Base-by-base conservation (phyloP, 805 yeast species). In the Metschnikowia reukaufii region DNA sequence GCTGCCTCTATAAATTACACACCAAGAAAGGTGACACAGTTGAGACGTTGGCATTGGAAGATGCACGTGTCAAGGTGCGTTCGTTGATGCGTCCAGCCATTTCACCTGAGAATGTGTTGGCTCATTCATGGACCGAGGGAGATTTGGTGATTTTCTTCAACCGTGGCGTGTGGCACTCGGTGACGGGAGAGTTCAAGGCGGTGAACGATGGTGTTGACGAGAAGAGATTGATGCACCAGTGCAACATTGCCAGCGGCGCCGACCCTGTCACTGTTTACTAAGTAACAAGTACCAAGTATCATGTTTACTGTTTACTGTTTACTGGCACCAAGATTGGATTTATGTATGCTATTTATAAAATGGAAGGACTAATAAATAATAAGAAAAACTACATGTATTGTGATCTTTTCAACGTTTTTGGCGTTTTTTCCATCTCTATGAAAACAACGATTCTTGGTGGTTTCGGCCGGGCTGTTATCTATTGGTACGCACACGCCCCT, bases 161-260 rank as follows among this genome's bases (percentile, higher is more conserved):
- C 74, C 77, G 92, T 63, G 96, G 96, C 36, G 91, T 89, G 9
- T 86, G 92, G 86, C 96, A 89, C 63, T 82, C 92, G 1, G 96
- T 89, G 27, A 88, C 96, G 13, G 96, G 96, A 43, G 96, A 88
- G 66, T 84, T 89, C 67, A 71, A 72, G 56, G 76, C 74, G 4
- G 64, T 67, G 37, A 45, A 51, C 17, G 58, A 61, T 36, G 83
- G 79, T 16, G 77, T 77, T 16, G 88, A 85, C 39, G 94, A 88
- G 62, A 81, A 79, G 59, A 79, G 96, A 66, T 73, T 89, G 61
- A 88, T 89, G 95, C 96, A 89, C 63, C 96, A 89, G 70, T 89
- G 96, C 70, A 89, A 89, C 69, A 86, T 89, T 63, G 96, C 96
- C 17, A 80, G 88, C 61, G 91, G 89, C 7, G 54, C 61, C 13